Base-by-base conservation (phyloP, 1,284 basidiomycete species). In the Rhodotorula mucilaginosa region DNA sequence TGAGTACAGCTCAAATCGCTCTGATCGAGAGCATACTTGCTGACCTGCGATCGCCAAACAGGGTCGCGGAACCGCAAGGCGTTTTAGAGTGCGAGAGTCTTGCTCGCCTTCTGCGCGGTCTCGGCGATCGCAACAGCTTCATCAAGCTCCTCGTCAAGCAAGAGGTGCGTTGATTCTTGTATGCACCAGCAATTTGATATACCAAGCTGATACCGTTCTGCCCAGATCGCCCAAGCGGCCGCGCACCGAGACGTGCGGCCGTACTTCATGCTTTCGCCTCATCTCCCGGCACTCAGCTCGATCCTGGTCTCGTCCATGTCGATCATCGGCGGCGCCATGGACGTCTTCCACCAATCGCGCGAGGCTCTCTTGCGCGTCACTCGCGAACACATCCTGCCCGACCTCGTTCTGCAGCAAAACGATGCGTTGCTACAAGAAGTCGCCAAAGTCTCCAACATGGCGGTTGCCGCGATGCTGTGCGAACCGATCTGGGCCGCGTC, bases 341-440 rank as follows among this genome's bases (percentile, higher is more conserved):
- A 73, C 39, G 65, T 74, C 61, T 75, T 76, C 51, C 68, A 74
- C 52, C 73, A 75, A 39, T 68, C 75, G 7, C 64, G 65, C 19
- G 71, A 75, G 15, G 31, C 60, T n/a, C 93, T 96, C 79, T 83
- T 96, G 65, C 83, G 85, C 3, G 83, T 87, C 26, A 91, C 89
- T 1, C 84, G 90, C 16, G 80, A 84, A 3, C 84, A 86, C 68
- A 90, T 88, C 1, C 83, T 94, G 2, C 93, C 93, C 0, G 82
- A 84, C 29, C 80, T 94, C 48, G 90, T 93, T 74, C 86, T 87
- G 7, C 83, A 83, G 49, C 85, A 86, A 70, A 87, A 93, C 61
- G 68, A 74, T 19, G 74, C 77, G 19, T 81, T 82, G 0, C 81
- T 89, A 21, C 79, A 83, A 13, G 79, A 79, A 6, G 79, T 88